Conservation (phyloP, 768 basidiomycete genomes). For the Auriscalpium orientale region DNA sequence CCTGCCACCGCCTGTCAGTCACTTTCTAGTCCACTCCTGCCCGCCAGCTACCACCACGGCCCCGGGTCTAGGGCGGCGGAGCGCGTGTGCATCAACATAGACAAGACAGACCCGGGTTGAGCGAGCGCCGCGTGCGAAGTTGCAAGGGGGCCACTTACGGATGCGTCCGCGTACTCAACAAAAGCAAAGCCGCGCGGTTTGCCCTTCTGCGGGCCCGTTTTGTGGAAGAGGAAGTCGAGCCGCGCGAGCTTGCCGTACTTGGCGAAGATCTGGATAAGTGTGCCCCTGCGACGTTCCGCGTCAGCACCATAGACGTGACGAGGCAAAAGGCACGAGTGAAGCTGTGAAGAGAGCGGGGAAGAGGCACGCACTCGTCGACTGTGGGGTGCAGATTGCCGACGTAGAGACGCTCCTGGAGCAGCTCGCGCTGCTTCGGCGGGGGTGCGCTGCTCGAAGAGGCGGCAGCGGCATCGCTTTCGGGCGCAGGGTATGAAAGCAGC, state of each 20-base stretch:
- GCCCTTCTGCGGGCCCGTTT: slow-evolving; percentile 79
- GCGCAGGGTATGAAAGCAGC: slow-evolving; percentile 22
- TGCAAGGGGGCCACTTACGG: slow-evolving; percentile 49
- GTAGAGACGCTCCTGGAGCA: slow-evolving; percentile 72
- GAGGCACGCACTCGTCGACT: slow-evolving; percentile 68
- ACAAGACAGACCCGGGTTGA: slow-evolving; percentile 42
- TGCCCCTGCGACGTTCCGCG: slow-evolving; percentile 45
- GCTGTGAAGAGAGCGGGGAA: background rate
- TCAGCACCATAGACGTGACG: background rate
- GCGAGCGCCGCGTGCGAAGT: slow-evolving; percentile 16
- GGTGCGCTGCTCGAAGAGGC: slow-evolving; percentile 11
- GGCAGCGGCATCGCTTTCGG: slow-evolving; percentile 7
- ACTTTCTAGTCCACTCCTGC: background rate
- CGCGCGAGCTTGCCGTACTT: slow-evolving; percentile 91
- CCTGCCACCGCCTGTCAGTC: slow-evolving; percentile 39
- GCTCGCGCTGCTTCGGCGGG: slow-evolving; percentile 16
- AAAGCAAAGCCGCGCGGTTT: slow-evolving; percentile 96
- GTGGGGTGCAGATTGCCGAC: slow-evolving; percentile 83
- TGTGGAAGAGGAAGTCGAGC: slow-evolving; percentile 94
- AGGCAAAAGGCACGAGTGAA: background rate
- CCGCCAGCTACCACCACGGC: background rate
- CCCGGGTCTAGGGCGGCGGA: slow-evolving; percentile 17
- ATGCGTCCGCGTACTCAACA: slow-evolving; percentile 70
- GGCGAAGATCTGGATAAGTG: slow-evolving; percentile 82
- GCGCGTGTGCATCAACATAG: slow-evolving; percentile 10